Conservation (phyloP, 2,329 filamentous ascomycete genomes). For the Neonectria magnoliae region DNA sequence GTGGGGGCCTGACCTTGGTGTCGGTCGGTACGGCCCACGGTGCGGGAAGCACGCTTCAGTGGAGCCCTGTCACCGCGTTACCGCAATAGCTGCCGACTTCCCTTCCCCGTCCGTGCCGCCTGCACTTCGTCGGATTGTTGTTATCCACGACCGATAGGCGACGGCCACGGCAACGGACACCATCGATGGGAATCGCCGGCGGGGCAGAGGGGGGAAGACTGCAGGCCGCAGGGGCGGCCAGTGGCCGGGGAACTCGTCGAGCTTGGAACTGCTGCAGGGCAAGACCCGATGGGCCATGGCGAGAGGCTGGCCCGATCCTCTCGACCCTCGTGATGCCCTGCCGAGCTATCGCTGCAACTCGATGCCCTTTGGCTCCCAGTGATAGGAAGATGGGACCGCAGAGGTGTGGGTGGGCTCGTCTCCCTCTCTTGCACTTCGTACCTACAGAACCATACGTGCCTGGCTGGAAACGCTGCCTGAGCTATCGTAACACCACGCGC, state of each 20-base stretch:
- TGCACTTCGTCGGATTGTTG: constrained; percentile 13
- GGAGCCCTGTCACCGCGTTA: neutral
- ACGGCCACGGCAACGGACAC: constrained; percentile 22
- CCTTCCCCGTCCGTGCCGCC: neutral
- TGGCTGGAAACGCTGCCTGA: constrained; percentile 1
- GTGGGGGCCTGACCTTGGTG: neutral
- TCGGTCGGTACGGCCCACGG: neutral
- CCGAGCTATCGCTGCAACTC: constrained; percentile 18
- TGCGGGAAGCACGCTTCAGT: neutral
- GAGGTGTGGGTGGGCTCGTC: constrained; percentile 17
- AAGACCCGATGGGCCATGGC: neutral
- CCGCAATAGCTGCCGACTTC: neutral
- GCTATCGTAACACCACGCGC: constrained; percentile 14
- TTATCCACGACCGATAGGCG: constrained; percentile 14
- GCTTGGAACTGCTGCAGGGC: constrained; percentile 23
- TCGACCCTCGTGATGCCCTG: constrained; percentile 23
- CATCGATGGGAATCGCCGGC: constrained; percentile 3
- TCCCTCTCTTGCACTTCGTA: neutral
- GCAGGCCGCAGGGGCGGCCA: constrained; percentile 10
- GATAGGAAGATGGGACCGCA: constrained; percentile 11
- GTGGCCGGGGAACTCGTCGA: constrained; percentile 20
- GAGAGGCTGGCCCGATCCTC: neutral
- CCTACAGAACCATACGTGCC: constrained; percentile 12
- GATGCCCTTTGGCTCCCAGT: neutral
- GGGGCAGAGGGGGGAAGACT: neutral